These are phyloP conservation scores for Plectosphaerella sp. DNA, from an alignment of 2,329 filamentous ascomycete genomes.

Conservation along the genomic window DNA sequence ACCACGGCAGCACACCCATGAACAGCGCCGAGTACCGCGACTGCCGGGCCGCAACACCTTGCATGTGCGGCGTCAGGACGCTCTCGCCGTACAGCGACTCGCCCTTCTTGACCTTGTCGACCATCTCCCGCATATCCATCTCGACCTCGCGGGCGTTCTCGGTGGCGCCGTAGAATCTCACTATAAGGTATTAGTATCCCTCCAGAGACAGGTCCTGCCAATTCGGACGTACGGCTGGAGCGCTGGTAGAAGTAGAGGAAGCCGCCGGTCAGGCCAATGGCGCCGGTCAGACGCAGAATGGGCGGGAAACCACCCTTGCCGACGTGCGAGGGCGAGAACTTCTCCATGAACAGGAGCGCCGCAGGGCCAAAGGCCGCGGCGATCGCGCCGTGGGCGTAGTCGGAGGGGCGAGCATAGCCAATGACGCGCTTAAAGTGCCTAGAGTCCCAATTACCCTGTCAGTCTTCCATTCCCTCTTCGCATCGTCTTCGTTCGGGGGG, in stretches of 20 bases:
- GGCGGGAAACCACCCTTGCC: constrained; percentile 78
- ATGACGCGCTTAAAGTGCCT: constrained; percentile 91
- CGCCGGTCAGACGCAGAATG: constrained; percentile 73
- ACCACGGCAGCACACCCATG: constrained; percentile 84
- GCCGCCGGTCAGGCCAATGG: constrained; percentile 69
- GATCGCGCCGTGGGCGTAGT: constrained; percentile 69
- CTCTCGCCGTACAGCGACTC: constrained; percentile 84
- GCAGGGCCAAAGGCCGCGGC: constrained; percentile 70
- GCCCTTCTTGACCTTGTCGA: constrained; percentile 88
- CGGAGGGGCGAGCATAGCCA: constrained; percentile 77
- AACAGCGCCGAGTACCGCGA: constrained; percentile 87
- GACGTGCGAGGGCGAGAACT: constrained; percentile 77
- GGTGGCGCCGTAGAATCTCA: constrained; percentile 90
- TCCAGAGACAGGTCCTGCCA: background rate
- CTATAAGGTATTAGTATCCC: constrained; percentile 39
- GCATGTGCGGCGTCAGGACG: constrained; percentile 77
- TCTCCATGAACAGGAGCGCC: constrained; percentile 75
- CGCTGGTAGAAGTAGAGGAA: constrained; percentile 83
- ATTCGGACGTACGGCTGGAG: constrained; percentile 64
- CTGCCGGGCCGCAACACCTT: constrained; percentile 88
- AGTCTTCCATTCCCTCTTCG: constrained; percentile 1
- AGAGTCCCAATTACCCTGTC: constrained; percentile 9
- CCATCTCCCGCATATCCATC: constrained; percentile 98
- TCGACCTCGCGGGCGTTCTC: constrained; percentile 91
- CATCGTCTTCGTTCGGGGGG: background rate